Conservation (phyloP, 140 eudicot genomes). For the Cichorium intybus region DNA sequence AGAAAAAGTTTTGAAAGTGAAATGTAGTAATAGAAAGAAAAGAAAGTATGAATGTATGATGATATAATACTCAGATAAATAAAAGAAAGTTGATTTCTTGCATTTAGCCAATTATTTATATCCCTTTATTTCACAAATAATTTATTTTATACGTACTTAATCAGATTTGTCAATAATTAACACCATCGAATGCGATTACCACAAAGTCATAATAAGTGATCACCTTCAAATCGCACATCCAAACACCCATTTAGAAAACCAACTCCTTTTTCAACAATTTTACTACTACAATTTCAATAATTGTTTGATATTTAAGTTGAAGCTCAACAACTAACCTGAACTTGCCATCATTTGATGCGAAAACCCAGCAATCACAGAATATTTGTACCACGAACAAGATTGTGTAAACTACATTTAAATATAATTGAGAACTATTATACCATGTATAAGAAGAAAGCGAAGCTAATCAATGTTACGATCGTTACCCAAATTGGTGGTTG, state of each 20-base stretch:
- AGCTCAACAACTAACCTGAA: constrained; percentile 55
- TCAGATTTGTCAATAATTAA: too few relatives aligned
- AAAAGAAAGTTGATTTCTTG: too few relatives aligned
- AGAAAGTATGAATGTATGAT: too few relatives aligned
- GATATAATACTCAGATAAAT: too few relatives aligned
- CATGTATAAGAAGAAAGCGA: not conserved
- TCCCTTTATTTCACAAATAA: too few relatives aligned
- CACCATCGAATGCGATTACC: too few relatives aligned
- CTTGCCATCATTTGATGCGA: constrained; percentile 57
- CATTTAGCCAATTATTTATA: too few relatives aligned
- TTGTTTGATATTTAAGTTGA: not conserved
- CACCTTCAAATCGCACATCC: not conserved
- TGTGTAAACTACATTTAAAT: constrained; percentile 36
- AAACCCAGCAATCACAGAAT: constrained; percentile 44
- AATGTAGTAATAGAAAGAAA: too few relatives aligned
- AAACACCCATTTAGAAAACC: not conserved
- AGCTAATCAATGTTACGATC: not conserved
- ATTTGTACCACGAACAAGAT: constrained; percentile 44
- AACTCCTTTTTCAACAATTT: not conserved
- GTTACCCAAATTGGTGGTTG: not conserved
- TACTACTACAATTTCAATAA: not conserved
- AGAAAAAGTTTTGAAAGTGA: too few relatives aligned
- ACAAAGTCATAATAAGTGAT: not conserved
- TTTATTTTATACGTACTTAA: too few relatives aligned
- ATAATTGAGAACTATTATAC: constrained; percentile 3